Percentiles rank a stretch among this genome's conserved stretches.
Conservation (phyloP, 2,329 filamentous ascomycete species). For the Botrytis sinoallii region DNA sequence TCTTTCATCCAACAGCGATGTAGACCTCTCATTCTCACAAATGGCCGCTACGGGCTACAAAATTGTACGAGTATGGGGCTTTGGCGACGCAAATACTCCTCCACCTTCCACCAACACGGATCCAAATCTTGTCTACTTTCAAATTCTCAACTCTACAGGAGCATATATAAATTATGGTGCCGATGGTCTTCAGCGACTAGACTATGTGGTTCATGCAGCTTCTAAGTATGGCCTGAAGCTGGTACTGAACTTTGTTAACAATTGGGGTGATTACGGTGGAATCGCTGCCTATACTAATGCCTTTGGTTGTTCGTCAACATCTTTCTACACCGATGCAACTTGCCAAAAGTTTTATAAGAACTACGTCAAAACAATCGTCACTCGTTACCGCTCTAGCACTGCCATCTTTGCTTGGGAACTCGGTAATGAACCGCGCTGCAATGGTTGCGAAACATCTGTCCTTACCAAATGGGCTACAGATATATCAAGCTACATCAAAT, state of each 20-base stretch:
- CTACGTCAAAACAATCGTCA: constrained; percentile 59
- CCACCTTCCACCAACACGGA: constrained; percentile 22
- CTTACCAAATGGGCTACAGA: constrained; percentile 58
- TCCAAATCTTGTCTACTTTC: constrained; percentile 46
- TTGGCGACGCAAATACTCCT: constrained; percentile 15
- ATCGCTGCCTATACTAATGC: constrained; percentile 56
- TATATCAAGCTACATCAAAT: constrained; percentile 61
- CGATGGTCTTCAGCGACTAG: constrained; percentile 61
- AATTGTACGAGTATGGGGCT: constrained; percentile 58
- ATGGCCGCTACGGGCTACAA: constrained; percentile 47
- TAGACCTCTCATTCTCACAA: constrained; percentile 41
- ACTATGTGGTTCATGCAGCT: constrained; percentile 59
- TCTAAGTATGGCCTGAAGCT: constrained; percentile 59
- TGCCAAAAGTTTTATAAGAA: constrained; percentile 54
- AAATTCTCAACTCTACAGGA: constrained; percentile 44
- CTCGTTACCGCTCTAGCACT: constrained; percentile 54
- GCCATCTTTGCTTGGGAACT: constrained; percentile 68
- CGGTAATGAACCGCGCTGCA: constrained; percentile 63
- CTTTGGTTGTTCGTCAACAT: constrained; percentile 50
- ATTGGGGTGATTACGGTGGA: constrained; percentile 66
- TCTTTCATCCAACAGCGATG: constrained; percentile 50
- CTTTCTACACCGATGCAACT: constrained; percentile 54
- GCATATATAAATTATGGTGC: constrained; percentile 61
- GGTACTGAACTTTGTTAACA: constrained; percentile 63
- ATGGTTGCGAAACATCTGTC: constrained; percentile 54